A percentile compares a stretch with the other conserved stretches of the same genome.
These are phyloP conservation scores for Eucalyptus microcorys DNA, from an alignment of 345 rosid species.

Conservation along the genomic window DNA sequence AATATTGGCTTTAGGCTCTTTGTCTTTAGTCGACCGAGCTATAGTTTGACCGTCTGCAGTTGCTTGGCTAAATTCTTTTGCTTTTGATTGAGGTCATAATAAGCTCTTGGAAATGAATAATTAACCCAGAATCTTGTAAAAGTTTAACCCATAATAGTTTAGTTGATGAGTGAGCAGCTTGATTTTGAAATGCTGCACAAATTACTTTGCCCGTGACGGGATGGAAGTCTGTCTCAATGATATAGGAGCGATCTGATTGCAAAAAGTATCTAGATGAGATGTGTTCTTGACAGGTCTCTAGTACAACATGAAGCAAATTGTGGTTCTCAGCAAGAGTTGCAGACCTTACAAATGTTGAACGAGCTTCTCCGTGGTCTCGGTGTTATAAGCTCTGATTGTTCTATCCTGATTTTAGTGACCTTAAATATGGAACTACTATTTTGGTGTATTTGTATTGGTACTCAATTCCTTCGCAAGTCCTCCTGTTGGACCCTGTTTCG, in stretches of 20 bases:
- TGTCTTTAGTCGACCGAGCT: not conserved
- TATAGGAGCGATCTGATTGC: not conserved
- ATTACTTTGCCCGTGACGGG: not conserved
- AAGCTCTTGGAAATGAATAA: not conserved
- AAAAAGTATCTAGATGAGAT: not conserved
- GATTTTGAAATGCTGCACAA: not conserved
- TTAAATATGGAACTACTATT: not conserved
- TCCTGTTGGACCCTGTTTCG: not conserved
- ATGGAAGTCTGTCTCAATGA: not conserved
- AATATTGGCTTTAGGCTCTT: not conserved
- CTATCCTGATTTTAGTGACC: not conserved
- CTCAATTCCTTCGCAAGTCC: not conserved
- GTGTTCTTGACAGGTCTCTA: not conserved
- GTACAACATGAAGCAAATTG: not conserved
- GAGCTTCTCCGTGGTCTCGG: fast-evolving
- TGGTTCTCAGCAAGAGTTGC: not conserved
- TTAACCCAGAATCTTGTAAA: not conserved
- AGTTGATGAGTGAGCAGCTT: not conserved
- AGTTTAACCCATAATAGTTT: not conserved
- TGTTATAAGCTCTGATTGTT: not conserved
- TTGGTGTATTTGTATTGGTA: not conserved
- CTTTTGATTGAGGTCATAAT: not conserved
- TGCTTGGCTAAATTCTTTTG: not conserved
- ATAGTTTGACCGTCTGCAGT: not conserved
- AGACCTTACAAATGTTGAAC: not conserved